Percentiles rank a stretch among this genome's conserved stretches.
phyloP scores from a whole-genome alignment of 2,329 filamentous ascomycete species.

The Ophiostoma piceae region DNA sequence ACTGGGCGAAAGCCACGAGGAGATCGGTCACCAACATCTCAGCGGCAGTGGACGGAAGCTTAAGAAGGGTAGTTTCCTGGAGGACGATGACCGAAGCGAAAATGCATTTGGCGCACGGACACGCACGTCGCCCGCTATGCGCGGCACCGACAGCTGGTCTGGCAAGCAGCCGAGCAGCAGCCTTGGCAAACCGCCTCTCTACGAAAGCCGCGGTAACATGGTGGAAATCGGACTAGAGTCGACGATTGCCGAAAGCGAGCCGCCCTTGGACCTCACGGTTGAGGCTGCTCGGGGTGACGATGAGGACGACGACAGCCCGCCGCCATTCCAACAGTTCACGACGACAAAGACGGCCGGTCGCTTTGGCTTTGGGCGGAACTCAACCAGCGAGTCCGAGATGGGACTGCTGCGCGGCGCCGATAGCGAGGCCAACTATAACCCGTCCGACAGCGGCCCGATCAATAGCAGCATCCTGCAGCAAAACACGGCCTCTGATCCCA shows the following conservation, averaged over 20 bases:
- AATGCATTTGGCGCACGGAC: not conserved
- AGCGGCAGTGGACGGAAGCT: slow-evolving; percentile 33
- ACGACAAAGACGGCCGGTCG: slow-evolving; percentile 36
- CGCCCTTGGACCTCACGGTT: slow-evolving; percentile 53
- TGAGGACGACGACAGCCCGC: slow-evolving; percentile 38
- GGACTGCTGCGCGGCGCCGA: slow-evolving; percentile 40
- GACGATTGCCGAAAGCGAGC: slow-evolving; percentile 53
- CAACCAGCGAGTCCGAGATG: slow-evolving; percentile 46
- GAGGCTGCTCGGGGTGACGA: slow-evolving; percentile 21
- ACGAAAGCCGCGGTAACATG: slow-evolving; percentile 58
- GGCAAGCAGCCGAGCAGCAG: slow-evolving; percentile 63
- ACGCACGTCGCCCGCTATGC: not conserved
- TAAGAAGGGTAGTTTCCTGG: slow-evolving; percentile 28
- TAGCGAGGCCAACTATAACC: slow-evolving; percentile 30
- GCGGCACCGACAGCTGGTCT: slow-evolving; percentile 1
- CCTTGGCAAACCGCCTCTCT: slow-evolving; percentile 18
- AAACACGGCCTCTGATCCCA: slow-evolving; percentile 40
- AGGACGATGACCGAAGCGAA: not conserved
- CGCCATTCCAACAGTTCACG: slow-evolving; percentile 58
- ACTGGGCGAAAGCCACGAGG: slow-evolving; percentile 50
- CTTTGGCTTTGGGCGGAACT: slow-evolving; percentile 40
- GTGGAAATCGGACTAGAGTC: slow-evolving; percentile 82
- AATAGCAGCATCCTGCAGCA: slow-evolving; percentile 17
- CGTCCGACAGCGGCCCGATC: slow-evolving; percentile 44
- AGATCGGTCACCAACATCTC: slow-evolving; percentile 30